Conservation (phyloP, 106 monocot genomes). For the Allium cepa region DNA sequence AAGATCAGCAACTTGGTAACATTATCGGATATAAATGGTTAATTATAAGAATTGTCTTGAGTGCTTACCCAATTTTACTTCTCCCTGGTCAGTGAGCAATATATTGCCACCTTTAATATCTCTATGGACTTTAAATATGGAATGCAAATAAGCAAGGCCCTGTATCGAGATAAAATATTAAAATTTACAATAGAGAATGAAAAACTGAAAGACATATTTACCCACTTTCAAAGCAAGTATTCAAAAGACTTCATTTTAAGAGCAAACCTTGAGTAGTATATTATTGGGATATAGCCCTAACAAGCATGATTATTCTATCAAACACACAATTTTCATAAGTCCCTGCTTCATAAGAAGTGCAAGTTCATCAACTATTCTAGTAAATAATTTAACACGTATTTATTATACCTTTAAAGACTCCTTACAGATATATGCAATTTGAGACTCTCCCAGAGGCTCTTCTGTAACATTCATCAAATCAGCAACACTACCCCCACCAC, state of each 20-base stretch:
- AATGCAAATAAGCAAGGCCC: conserved; percentile 98
- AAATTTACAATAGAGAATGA: neutral
- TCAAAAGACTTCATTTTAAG: too few species aligned
- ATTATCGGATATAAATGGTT: neutral
- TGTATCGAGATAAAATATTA: conserved; percentile 22
- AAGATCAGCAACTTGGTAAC: too few species aligned
- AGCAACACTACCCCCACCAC: conserved; percentile 98
- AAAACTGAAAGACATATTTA: neutral
- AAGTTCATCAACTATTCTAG: neutral
- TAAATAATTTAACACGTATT: neutral
- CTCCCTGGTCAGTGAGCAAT: conserved; percentile 96
- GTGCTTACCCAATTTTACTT: conserved; percentile 96
- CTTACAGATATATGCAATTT: conserved; percentile 94
- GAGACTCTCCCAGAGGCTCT: conserved; percentile 80
- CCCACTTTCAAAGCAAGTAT: neutral
- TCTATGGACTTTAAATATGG: conserved; percentile 99
- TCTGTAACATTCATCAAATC: conserved; percentile 90
- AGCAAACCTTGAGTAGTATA: too few species aligned
- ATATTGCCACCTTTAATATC: conserved; percentile 99
- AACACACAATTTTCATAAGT: neutral
- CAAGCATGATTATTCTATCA: neutral
- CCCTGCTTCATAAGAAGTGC: too few species aligned
- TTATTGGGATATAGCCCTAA: too few species aligned
- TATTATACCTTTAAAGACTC: conserved; percentile 87
- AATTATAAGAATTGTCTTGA: neutral